phyloP scores from a whole-genome alignment of 768 basidiomycete species.

The Amanita jacksonii region DNA sequence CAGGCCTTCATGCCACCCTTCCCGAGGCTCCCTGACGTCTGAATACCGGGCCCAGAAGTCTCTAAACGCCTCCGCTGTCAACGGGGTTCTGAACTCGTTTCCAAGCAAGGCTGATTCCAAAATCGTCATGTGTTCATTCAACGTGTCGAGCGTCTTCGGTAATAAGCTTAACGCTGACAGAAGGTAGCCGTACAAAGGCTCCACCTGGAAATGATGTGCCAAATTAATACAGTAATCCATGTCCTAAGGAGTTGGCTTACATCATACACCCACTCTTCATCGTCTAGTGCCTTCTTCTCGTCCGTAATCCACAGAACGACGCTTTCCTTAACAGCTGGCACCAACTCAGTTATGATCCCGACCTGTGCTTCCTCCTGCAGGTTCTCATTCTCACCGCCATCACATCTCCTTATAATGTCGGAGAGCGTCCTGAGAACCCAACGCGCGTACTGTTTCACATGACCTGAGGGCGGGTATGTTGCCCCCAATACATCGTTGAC shows the following conservation, averaged over 20 bases:
- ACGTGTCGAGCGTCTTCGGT: conserved; percentile 26
- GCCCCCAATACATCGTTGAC: conserved; percentile 48
- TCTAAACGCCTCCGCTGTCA: conserved; percentile 41
- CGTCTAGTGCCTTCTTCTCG: conserved; percentile 36
- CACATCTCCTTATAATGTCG: conserved; percentile 41
- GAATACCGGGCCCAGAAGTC: conserved; percentile 56
- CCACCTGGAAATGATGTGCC: conserved; percentile 32
- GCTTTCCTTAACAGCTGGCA: conserved; percentile 45
- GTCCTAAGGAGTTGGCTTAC: conserved; percentile 24
- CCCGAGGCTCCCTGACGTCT: conserved; percentile 19
- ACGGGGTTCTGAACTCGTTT: conserved; percentile 34
- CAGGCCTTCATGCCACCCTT: conserved; percentile 48
- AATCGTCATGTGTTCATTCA: conserved; percentile 39
- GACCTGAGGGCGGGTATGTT: conserved; percentile 57
- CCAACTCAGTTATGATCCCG: conserved; percentile 32
- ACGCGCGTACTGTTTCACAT: conserved; percentile 40
- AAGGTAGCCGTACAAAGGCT: conserved; percentile 54
- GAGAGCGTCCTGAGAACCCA: conserved; percentile 57
- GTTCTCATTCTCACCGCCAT: conserved; percentile 16
- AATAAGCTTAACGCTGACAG: conserved; percentile 42
- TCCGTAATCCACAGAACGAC: conserved; percentile 57
- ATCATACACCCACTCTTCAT: conserved; percentile 49
- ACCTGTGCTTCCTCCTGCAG: conserved; percentile 14
- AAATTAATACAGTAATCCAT: conserved; percentile 3
- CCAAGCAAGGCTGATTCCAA: conserved; percentile 51